Evolutionary conservation across 1,284 basidiomycete genomes (phyloP).

Genomic region (Hemileia vastatrix): DNA sequence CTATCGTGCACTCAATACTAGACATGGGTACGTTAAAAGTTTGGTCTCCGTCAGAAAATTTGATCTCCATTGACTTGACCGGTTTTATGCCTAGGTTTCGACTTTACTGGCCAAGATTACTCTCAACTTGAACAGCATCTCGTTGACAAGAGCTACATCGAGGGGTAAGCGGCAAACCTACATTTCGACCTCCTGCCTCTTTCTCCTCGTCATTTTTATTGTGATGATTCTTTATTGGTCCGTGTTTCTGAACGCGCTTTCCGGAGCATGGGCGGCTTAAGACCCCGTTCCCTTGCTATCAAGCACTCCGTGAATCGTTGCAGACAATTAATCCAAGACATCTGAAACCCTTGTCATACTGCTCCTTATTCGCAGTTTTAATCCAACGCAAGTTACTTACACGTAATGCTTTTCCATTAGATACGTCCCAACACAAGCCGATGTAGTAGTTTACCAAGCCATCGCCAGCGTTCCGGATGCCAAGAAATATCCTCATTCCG

Average conservation of each 20-base stretch:
- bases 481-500: slow-evolving; percentile 62
- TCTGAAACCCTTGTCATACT: slow-evolving; percentile 55
- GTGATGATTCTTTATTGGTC: slow-evolving; percentile 56
- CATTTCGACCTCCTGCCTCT: slow-evolving; percentile 11
- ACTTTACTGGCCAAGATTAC: slow-evolving; percentile 14
- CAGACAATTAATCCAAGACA: slow-evolving; percentile 67
- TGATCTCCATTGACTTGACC: too few relatives aligned
- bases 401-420: slow-evolving; percentile 48
- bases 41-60: too few relatives aligned
- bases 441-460: slow-evolving; percentile 84
- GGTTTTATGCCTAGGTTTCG: too few relatives aligned
- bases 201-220: slow-evolving; percentile 25
- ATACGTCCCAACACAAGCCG: slow-evolving; percentile 89
- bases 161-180: slow-evolving; percentile 3
- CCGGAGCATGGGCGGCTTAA: slow-evolving; percentile 57
- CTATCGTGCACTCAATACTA: too few relatives aligned
- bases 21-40: too few relatives aligned
- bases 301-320: slow-evolving; percentile 55
- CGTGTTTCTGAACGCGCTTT: slow-evolving; percentile 75
- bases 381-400: background rate
- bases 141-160: slow-evolving; percentile 21
- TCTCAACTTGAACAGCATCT: slow-evolving; percentile 20
- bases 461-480: slow-evolving; percentile 58
- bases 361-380: slow-evolving; percentile 26
- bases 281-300: slow-evolving; percentile 57